Evolutionary conservation across 768 basidiomycete genomes (phyloP).

Genomic region (Trametes cingulata): DNA sequence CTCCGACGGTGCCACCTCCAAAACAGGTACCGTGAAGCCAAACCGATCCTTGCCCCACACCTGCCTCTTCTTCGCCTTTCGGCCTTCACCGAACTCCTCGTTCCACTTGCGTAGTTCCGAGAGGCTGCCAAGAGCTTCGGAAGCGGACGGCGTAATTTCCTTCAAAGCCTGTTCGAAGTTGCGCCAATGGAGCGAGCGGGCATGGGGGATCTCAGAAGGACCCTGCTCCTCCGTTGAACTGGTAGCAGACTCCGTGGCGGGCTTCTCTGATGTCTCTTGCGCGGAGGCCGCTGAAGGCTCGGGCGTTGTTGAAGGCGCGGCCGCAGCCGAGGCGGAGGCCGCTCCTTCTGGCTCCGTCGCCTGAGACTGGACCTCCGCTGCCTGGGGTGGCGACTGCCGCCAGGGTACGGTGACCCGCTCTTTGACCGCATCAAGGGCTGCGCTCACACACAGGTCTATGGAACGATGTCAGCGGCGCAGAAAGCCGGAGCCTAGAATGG

Average conservation of each 20-base stretch:
- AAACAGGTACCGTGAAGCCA: constrained; percentile 64
- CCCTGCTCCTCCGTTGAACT: constrained; percentile 7
- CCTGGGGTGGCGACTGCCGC: constrained; percentile 34
- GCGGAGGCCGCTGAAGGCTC: background rate
- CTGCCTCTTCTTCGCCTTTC: constrained; percentile 60
- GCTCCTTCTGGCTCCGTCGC: background rate
- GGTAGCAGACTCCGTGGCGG: background rate
- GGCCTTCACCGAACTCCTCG: constrained; percentile 90
- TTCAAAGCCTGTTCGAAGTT: constrained; percentile 85
- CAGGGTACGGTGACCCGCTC: constrained; percentile 82
- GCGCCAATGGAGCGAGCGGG: constrained; percentile 47
- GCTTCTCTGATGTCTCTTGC: background rate
- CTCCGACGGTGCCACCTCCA: background rate
- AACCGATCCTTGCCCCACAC: constrained; percentile 90
- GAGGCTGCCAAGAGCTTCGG: constrained; percentile 76
- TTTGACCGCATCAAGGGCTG: constrained; percentile 90
- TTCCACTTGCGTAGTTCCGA: constrained; percentile 86
- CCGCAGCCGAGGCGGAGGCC: background rate
- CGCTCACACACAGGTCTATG: constrained; percentile 88
- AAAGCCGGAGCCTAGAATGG: background rate
- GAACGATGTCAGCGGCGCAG: constrained; percentile 16
- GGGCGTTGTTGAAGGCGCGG: constrained; percentile 1
- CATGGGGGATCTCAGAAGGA: constrained; percentile 3
- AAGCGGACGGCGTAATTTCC: constrained; percentile 89
- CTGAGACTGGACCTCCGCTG: background rate